Base-by-base conservation (phyloP, 169 alveolate species). In the Plasmodium berghei region DNA sequence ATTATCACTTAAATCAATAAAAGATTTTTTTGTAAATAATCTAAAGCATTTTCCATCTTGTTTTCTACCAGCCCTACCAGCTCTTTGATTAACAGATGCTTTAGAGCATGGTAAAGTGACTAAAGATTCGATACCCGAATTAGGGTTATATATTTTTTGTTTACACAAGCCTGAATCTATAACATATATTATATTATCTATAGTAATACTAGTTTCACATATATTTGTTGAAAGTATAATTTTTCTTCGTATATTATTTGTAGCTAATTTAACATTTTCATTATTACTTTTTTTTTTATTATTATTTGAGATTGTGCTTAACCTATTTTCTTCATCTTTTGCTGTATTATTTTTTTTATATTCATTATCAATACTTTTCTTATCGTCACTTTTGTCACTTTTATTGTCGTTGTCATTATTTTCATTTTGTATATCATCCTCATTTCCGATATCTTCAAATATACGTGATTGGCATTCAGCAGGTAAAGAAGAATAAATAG, bases 51-150 rank as follows among this genome's bases (percentile, higher is more conserved):
- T 94, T 9, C 99, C 99, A 1, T 99, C 99, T 18, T 98, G 96
- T n/a, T 98, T 99, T 87, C 99, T 97, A 14, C 99, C 99, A 1
- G 99, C 99, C 72, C 99, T 96, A 20, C 99, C 99, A 22, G 99
- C 98, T 73, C 99, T 97, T 97, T 99, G 99, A 89, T 98, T 97
- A 5, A 99, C 99, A 46, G 99, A 96, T 14, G 99, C 99, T 92
- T 98, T 98, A 42, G 99, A 97, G 87, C 99, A 97, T 9, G 99
- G 99, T 26, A 98, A 97, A 14, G 98, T 98, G 71, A 98, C 96
- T 83, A 99, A 94, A 28, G 99, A 97, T 93, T 99, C 99, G 97
- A 98, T 95, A 24, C 99, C 97, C 61, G 87, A 75, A 85, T 28
- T 96, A 12, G 99, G 99, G 88, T 98, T 98, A 94, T 96, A 98